A percentile compares a stretch with the other conserved stretches of the same genome.
These are phyloP conservation scores for Cercospora janseana DNA, from an alignment of 2,329 filamentous ascomycete species.

Conservation along the genomic window DNA sequence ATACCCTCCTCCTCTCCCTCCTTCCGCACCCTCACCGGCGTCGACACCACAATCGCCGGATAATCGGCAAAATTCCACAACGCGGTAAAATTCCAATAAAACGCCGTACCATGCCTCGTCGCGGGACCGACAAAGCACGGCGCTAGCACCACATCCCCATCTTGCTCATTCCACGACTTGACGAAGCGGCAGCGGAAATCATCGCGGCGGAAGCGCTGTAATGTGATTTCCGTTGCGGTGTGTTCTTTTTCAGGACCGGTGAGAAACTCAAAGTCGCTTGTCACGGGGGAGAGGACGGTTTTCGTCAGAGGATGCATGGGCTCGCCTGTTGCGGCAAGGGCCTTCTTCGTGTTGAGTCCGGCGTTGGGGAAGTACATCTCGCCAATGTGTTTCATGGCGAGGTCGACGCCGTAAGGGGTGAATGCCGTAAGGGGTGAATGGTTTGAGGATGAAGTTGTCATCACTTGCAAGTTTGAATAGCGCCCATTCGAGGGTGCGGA, in stretches of 20 bases:
- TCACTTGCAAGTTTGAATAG: conserved; percentile 5
- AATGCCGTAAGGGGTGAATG: conserved; percentile 22
- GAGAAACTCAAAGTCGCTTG: conserved; percentile 5
- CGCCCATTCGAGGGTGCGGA: conserved; percentile 18
- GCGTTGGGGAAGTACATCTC: conserved; percentile 23
- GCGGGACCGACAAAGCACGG: conserved; percentile 24
- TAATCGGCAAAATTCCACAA: conserved; percentile 28
- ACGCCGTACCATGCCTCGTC: conserved; percentile 21
- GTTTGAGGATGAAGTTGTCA: conserved; percentile 18
- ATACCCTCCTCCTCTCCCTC: conserved; percentile 16
- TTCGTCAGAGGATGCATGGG: conserved; percentile 21
- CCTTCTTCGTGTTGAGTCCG: conserved; percentile 11
- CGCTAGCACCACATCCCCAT: conserved; percentile 23
- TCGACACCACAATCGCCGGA: conserved; percentile 21
- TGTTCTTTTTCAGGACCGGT: conserved; percentile 16
- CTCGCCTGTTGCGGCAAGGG: conserved; percentile 16
- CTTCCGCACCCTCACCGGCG: conserved; percentile 14
- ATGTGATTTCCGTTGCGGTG: conserved; percentile 19
- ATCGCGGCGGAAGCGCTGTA: conserved; percentile 19
- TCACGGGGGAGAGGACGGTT: conserved; percentile 18
- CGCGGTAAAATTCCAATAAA: conserved; percentile 24
- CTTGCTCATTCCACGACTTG: conserved; percentile 21
- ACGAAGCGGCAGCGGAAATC: conserved; percentile 20
- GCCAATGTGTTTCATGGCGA: conserved; percentile 18
- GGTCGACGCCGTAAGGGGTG: conserved; percentile 14